phyloP scores from a whole-genome alignment of 257 asterid genomes.

The Linaria vulgaris region DNA sequence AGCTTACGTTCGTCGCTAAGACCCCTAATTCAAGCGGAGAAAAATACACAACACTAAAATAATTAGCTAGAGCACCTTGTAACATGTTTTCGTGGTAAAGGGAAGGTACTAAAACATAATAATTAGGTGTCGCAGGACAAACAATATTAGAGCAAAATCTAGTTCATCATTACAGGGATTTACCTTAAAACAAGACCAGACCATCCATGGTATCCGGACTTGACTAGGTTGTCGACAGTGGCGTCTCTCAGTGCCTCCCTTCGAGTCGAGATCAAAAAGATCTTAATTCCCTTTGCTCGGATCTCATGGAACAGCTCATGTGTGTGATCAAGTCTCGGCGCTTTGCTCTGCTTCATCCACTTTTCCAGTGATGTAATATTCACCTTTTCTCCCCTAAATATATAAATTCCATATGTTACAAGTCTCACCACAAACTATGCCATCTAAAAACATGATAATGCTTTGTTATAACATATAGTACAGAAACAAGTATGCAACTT shows the following conservation, averaged over 20 bases:
- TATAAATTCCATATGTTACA: background rate
- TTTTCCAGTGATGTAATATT: slow-evolving; percentile 40
- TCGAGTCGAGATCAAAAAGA: slow-evolving; percentile 44
- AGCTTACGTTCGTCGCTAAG: slow-evolving; percentile 30
- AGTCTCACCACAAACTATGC: background rate
- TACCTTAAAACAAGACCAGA: slow-evolving; percentile 44
- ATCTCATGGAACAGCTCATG: slow-evolving; percentile 35
- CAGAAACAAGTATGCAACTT: background rate
- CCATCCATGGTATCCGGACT: slow-evolving; percentile 55
- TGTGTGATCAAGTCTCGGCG: slow-evolving; percentile 41
- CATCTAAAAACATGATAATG: background rate
- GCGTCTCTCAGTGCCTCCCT: slow-evolving; percentile 51
- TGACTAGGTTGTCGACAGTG: slow-evolving; percentile 47
- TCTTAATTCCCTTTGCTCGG: slow-evolving; percentile 37
- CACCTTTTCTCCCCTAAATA: slow-evolving; percentile 39
- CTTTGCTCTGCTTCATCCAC: slow-evolving; percentile 42
- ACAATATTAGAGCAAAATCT: too few relatives aligned
- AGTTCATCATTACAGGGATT: too few relatives aligned
- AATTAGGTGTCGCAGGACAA: too few relatives aligned
- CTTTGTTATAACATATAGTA: background rate
- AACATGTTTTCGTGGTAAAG: too few relatives aligned
- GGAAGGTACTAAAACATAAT: too few relatives aligned
- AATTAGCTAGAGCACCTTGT: too few relatives aligned
- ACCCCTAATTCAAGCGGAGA: slow-evolving; percentile 30
- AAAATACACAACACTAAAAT: background rate